These are phyloP conservation scores for Chalciporus sphaerocephalus DNA, from an alignment of 768 basidiomycete species.

Conservation along the genomic window DNA sequence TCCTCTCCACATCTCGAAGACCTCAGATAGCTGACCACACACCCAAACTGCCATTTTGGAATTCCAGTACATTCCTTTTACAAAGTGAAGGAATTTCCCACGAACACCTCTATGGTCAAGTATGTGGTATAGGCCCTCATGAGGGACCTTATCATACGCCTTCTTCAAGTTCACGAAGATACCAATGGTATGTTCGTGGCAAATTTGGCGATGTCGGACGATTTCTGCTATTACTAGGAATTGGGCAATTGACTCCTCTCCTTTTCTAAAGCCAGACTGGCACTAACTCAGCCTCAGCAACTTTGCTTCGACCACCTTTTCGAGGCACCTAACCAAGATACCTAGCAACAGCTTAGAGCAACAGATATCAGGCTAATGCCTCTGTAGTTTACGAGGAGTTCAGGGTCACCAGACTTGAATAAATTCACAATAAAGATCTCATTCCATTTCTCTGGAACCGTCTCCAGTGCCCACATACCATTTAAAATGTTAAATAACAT, in stretches of 20 bases:
- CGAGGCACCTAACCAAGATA: constrained; percentile 5
- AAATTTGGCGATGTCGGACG: background rate
- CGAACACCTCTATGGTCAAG: constrained; percentile 2
- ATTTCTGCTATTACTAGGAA: constrained; percentile 11
- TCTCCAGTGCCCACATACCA: background rate
- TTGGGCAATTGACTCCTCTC: constrained; percentile 14
- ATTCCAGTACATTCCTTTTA: background rate
- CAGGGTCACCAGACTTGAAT: constrained; percentile 10
- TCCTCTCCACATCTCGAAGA: constrained; percentile 3
- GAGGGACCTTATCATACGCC: constrained; percentile 11
- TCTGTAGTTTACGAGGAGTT: constrained; percentile 7
- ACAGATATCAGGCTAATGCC: constrained; percentile 12
- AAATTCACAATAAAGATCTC: constrained; percentile 7
- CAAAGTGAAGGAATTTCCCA: background rate
- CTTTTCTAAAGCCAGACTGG: constrained; percentile 10
- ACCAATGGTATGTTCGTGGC: background rate
- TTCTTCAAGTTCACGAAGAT: constrained; percentile 16
- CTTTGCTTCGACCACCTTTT: background rate
- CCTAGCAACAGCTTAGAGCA: constrained; percentile 8
- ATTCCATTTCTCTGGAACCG: background rate
- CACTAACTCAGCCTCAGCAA: background rate
- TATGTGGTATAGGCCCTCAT: constrained; percentile 7
- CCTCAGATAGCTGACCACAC: background rate
- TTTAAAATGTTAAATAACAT: background rate
- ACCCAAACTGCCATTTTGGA: background rate